These are phyloP conservation scores for Geosmithia morbida DNA, from an alignment of 2,329 filamentous ascomycete species.

Conservation along the genomic window DNA sequence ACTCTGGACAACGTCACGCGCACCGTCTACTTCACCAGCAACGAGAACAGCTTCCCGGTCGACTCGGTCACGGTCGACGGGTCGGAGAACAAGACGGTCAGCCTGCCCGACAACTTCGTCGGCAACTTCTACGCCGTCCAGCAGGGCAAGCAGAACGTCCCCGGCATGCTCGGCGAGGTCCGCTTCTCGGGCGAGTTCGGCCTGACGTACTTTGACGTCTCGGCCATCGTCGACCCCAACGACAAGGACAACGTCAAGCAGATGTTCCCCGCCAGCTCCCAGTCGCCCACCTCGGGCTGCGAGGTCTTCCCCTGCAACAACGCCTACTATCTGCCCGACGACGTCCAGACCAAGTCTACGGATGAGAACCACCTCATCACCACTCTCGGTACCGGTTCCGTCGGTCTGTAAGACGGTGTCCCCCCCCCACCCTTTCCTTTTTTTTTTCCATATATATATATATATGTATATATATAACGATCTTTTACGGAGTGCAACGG, in stretches of 20 bases:
- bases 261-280: constrained; percentile 28
- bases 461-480: too few species aligned
- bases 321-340: constrained; percentile 37
- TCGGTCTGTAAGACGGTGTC: constrained; percentile 5
- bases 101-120: constrained; percentile 27
- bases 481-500: constrained; percentile 5
- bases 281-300: constrained; percentile 33
- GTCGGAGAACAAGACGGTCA: constrained; percentile 21
- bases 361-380: constrained; percentile 31
- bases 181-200: constrained; percentile 31
- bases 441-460: too few species aligned
- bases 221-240: constrained; percentile 36
- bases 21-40: constrained; percentile 35
- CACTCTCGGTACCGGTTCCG: constrained; percentile 26
- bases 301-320: constrained; percentile 35
- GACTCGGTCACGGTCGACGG: constrained; percentile 23
- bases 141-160: constrained; percentile 22
- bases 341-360: constrained; percentile 40
- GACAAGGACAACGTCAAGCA: constrained; percentile 38
- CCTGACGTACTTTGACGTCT: constrained; percentile 42
- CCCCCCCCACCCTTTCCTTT: too few species aligned
- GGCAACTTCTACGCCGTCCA: constrained; percentile 36
- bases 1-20: constrained; percentile 38
- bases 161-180: constrained; percentile 39
- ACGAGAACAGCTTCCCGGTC: constrained; percentile 18